Conservation (phyloP, 139 green algal genomes). For the Deuterostichococcus epilithicus region DNA sequence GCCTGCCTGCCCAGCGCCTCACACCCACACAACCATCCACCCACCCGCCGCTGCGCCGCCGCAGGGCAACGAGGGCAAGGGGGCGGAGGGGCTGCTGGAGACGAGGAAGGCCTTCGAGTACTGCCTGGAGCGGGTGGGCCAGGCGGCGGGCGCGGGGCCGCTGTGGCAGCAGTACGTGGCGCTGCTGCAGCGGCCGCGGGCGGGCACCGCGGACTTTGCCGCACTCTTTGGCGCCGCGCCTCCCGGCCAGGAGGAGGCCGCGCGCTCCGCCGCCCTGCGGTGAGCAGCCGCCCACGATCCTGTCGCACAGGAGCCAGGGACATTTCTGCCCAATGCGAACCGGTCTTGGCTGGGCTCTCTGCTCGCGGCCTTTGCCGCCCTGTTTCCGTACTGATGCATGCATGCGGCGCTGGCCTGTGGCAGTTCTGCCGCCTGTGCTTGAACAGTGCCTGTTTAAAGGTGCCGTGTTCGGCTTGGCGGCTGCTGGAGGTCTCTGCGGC, state of each 20-base stretch:
- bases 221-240: slow-evolving; percentile 53
- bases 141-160: slow-evolving; percentile 55
- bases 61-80: slow-evolving; percentile 50
- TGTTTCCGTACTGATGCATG: too few species aligned
- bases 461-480: too few species aligned
- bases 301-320: too few species aligned
- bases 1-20: too few species aligned
- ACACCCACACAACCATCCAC: too few species aligned
- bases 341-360: too few species aligned
- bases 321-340: too few species aligned
- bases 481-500: too few species aligned
- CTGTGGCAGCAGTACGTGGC: slow-evolving; percentile 86
- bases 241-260: slow-evolving; percentile 65
- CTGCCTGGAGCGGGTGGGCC: slow-evolving; percentile 75
- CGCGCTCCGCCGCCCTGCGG: slow-evolving; percentile 12
- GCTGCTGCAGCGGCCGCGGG: slow-evolving; percentile 62
- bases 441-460: too few species aligned
- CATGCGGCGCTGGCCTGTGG: too few species aligned
- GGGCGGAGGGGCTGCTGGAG: slow-evolving; percentile 55
- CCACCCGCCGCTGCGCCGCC: background rate
- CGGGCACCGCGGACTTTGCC: slow-evolving; percentile 52
- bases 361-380: too few species aligned
- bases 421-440: too few species aligned
- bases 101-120: slow-evolving; percentile 78
- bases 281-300: background rate